Conservation (phyloP, 257 asterid genomes). For the Nicotiana benthamiana region DNA sequence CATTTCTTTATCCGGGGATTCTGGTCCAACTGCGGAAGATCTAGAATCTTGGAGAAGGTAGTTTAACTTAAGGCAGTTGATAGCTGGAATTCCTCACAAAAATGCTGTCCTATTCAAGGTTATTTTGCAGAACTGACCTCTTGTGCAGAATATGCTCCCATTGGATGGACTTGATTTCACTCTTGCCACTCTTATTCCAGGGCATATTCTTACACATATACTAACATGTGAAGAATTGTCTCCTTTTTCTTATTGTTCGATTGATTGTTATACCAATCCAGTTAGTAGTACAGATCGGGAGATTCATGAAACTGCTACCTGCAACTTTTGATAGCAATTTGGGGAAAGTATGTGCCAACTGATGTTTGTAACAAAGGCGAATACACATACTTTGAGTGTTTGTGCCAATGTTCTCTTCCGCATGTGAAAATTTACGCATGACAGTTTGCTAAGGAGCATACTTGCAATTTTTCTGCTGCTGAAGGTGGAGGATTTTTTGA, state of each 20-base stretch:
- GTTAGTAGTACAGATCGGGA: neutral
- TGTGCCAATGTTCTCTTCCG: neutral
- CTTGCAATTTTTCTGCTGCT: neutral
- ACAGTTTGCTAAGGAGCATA: neutral
- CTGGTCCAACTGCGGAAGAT: constrained; percentile 30
- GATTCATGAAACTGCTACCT: neutral
- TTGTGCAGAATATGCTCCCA: neutral
- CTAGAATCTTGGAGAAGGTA: constrained; percentile 48
- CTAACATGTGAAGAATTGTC: neutral
- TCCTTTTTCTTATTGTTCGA: neutral
- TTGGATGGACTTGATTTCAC: neutral
- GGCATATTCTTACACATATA: neutral
- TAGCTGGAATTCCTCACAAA: neutral
- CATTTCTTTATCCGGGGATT: constrained; percentile 11
- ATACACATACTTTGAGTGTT: neutral
- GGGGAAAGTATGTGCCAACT: neutral
- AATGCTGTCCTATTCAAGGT: neutral
- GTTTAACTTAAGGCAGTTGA: neutral
- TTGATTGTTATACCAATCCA: neutral
- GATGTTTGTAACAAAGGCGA: neutral
- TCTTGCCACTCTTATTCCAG: neutral
- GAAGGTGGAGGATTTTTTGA: neutral
- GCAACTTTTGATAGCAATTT: neutral
- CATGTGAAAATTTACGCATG: neutral
- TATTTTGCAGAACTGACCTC: neutral